These are phyloP conservation scores for Xerophyta viscosa DNA, from an alignment of 106 monocot species.

Conservation along the genomic window DNA sequence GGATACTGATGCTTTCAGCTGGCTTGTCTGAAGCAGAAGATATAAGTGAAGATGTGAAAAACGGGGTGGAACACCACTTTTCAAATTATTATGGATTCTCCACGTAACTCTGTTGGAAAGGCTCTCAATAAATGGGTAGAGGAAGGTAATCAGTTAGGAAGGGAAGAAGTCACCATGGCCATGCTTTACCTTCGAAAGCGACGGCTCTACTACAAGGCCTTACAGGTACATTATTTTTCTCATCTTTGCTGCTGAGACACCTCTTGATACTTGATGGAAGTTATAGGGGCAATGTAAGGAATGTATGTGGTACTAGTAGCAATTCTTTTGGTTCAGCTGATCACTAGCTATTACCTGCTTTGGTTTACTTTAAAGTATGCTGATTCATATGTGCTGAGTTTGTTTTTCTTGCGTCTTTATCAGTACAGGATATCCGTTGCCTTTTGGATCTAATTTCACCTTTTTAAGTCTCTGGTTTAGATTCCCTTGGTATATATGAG, in stretches of 20 bases:
- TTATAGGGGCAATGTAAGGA: too few relatives aligned
- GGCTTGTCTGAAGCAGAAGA: conserved; percentile 11
- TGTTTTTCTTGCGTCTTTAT: too few relatives aligned
- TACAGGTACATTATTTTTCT: conserved; percentile 38
- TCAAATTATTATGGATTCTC: conserved; percentile 32
- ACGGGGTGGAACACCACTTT: conserved; percentile 16
- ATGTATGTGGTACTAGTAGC: too few relatives aligned
- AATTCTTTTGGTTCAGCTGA: too few relatives aligned
- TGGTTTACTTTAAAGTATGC: neutral
- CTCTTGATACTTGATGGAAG: neutral
- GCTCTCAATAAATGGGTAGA: conserved; percentile 49
- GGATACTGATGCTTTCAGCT: conserved; percentile 7
- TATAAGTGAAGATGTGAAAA: conserved; percentile 7
- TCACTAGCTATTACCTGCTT: too few relatives aligned
- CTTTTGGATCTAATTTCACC: too few relatives aligned
- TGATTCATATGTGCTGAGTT: neutral
- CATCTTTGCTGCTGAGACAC: neutral
- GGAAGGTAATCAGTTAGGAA: conserved; percentile 50
- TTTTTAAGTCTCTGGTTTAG: too few relatives aligned
- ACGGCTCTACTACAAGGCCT: conserved; percentile 41
- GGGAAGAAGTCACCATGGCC: conserved; percentile 15
- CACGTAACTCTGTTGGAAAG: conserved; percentile 11
- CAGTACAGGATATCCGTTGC: too few relatives aligned
- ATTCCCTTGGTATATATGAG: too few relatives aligned
- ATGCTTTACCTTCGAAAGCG: conserved; percentile 43